A percentile compares a stretch with the other conserved stretches of the same genome.
phyloP scores from a whole-genome alignment of 345 rosid genomes.

The Eutrema yunnanense region DNA sequence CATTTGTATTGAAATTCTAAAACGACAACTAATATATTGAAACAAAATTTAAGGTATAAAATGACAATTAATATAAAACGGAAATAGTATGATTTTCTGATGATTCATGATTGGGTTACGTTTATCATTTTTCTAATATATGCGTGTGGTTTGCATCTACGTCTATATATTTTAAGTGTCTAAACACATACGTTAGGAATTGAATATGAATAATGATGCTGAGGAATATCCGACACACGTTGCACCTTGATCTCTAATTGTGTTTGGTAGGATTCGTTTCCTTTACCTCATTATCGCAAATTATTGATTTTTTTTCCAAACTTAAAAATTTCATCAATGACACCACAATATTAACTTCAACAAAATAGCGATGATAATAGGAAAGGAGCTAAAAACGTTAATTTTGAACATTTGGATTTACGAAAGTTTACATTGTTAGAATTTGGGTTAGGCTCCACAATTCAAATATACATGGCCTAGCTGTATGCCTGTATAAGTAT shows the following conservation, averaged over 20 bases:
- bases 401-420: not conserved
- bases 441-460: not conserved
- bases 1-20: no score
- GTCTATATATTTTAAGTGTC: not conserved
- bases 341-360: not conserved
- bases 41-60: no score
- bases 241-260: constrained; percentile 19
- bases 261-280: constrained; percentile 20
- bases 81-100: not conserved
- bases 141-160: constrained; percentile 23
- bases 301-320: not conserved
- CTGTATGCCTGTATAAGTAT: not conserved
- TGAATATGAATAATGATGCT: constrained; percentile 14
- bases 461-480: no score
- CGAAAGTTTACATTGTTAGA: not conserved
- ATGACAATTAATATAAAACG: no score
- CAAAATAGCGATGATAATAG: not conserved
- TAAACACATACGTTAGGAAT: not conserved
- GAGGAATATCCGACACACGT: constrained; percentile 36
- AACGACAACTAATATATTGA: no score
- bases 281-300: not conserved
- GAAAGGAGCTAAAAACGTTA: not conserved
- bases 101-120: not conserved
- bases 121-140: not conserved
- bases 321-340: not conserved